Base-by-base conservation (phyloP, 2,329 filamentous ascomycete genomes). In the Conoideocrella luteorostrata region DNA sequence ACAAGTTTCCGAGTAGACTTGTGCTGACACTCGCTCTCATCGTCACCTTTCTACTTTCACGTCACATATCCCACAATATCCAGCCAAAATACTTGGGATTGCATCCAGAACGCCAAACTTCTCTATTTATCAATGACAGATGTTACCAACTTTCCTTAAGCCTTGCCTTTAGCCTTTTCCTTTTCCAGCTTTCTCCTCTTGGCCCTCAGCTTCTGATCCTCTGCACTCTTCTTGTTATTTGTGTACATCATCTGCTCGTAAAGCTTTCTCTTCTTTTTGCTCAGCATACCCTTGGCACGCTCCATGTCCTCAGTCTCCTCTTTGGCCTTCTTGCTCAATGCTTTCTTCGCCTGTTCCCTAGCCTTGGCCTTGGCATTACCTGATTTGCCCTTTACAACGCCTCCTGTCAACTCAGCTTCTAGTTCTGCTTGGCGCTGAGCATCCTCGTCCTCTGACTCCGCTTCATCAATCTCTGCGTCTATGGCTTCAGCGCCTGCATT, bases 221-320 rank as follows among this genome's bases (percentile, higher is more conserved):
- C 88, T 21, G 82, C 85, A 54, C 91, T 91, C 74, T 88, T 87
- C 77, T 93, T 90, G 69, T 84, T 90, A 68, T 96, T 95, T 50
- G 82, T 89, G 68, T 95, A 94, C 60, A 89, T 77, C 88, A 98
- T 98, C 73, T 96, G 93, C 74, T 97, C 93, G 54, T 91, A 85
- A 58, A 96, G 72, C 81, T 96, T 96, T 58, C 93, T 78, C 82
- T 97, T 98, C 79, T 94, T 93, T 67, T 94, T 87, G 66, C 86
- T 87, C 74, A 97, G 83, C 93, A 98, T 98, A 71, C 94, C 93
- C 80, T 95, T 96, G 63, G 88, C 84, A 50, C 91, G 78, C 66
- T 95, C 89, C 46, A 94, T 67, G 57, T 97, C 90, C 66, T 97
- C 93, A 4, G 85, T 82, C 60, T 93, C 86, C 57, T 82, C 75